Conservation (phyloP, 2,329 filamentous ascomycete genomes). For the Cladosporium sp. region DNA sequence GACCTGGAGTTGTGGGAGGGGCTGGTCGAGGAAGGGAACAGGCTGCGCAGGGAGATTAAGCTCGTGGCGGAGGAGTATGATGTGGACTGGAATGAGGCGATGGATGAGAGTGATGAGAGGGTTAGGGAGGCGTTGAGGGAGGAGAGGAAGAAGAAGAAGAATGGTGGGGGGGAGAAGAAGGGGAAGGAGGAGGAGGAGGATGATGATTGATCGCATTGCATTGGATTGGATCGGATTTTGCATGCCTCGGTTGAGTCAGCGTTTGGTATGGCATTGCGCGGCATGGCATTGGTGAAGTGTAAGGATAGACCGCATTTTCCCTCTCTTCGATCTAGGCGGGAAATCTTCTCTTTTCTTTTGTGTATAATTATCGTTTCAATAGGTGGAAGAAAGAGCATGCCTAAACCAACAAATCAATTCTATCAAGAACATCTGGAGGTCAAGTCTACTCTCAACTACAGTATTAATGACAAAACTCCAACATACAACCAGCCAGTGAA, state of each 20-base stretch:
- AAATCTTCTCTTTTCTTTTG: too few species aligned
- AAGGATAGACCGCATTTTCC: neutral
- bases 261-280: neutral
- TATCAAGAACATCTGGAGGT: too few species aligned
- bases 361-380: constrained; percentile 37
- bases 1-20: constrained; percentile 73
- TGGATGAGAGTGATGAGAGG: constrained; percentile 30
- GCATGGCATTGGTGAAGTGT: neutral
- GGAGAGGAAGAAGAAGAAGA: constrained; percentile 33
- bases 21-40: constrained; percentile 75
- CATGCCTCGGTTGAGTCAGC: too few species aligned
- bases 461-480: too few species aligned
- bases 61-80: constrained; percentile 81
- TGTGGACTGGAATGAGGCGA: constrained; percentile 60
- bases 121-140: constrained; percentile 52
- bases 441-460: too few species aligned
- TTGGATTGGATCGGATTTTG: too few species aligned
- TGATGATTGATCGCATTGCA: neutral
- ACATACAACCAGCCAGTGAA: too few species aligned
- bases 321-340: too few species aligned
- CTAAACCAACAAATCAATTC: too few species aligned
- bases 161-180: constrained; percentile 21
- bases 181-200: constrained; percentile 39
- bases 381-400: too few species aligned
- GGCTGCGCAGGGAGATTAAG: constrained; percentile 72